Evolutionary conservation across 2,329 filamentous ascomycete species (phyloP).

Genomic region (Nannizziopsis barbatae): DNA sequence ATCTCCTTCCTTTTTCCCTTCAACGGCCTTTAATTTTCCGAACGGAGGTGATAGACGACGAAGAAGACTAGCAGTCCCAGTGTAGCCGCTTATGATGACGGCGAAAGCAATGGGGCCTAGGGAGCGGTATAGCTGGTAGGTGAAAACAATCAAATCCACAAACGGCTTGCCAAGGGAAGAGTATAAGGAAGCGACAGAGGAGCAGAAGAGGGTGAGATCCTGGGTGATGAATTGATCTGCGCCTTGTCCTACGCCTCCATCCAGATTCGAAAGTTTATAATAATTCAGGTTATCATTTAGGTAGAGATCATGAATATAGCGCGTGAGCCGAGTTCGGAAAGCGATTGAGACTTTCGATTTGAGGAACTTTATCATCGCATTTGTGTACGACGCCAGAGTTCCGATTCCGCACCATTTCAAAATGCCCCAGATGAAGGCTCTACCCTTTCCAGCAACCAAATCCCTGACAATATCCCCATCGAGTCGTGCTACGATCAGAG

Average conservation of each 20-base stretch:
- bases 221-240: conserved; percentile 97
- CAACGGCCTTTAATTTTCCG: conserved; percentile 90
- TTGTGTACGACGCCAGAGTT: conserved; percentile 88
- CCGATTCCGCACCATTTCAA: conserved; percentile 92
- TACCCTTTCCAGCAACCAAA: conserved; percentile 87
- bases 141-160: conserved; percentile 95
- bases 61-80: conserved; percentile 81
- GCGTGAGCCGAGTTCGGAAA: conserved; percentile 84
- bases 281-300: conserved; percentile 91
- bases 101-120: conserved; percentile 78
- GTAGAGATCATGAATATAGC: conserved; percentile 96
- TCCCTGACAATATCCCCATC: conserved; percentile 96
- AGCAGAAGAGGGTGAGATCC: conserved; percentile 90
- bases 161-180: conserved; percentile 95
- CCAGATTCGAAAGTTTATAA: conserved; percentile 86
- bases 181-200: conserved; percentile 81
- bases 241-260: conserved; percentile 82
- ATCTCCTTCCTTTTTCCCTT: conserved; percentile 88
- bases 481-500: conserved; percentile 78
- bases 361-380: conserved; percentile 97
- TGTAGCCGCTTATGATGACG: conserved; percentile 83
- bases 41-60: conserved; percentile 86
- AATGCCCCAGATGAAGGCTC: conserved; percentile 76
- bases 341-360: conserved; percentile 98
- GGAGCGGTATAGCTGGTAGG: conserved; percentile 89